Conservation (phyloP, 257 asterid genomes). For the Penstemon barbatus region DNA sequence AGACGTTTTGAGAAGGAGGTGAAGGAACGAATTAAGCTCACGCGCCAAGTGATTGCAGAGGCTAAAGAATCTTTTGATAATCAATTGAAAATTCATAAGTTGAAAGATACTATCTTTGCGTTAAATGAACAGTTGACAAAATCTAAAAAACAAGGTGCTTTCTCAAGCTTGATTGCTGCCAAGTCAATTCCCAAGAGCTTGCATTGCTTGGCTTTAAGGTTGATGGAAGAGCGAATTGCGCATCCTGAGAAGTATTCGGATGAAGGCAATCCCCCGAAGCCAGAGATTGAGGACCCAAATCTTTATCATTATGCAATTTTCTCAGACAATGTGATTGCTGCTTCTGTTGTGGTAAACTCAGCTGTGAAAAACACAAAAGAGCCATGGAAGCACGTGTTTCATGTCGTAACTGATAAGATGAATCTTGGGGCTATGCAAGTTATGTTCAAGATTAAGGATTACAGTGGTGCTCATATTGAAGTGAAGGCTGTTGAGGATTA, state of each 20-base stretch:
- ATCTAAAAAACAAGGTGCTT: conserved; percentile 53
- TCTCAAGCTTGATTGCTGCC: conserved; percentile 57
- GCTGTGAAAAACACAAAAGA: conserved; percentile 50
- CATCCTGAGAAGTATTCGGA: conserved; percentile 41
- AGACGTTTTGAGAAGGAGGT: conserved; percentile 51
- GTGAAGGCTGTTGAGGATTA: conserved; percentile 50
- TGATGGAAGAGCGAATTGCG: conserved; percentile 50
- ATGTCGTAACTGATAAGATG: conserved; percentile 58
- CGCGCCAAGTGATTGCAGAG: conserved; percentile 43
- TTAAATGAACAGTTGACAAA: conserved; percentile 50
- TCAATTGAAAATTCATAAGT: conserved; percentile 53
- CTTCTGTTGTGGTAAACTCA: conserved; percentile 59
- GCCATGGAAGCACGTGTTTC: conserved; percentile 58
- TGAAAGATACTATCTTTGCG: conserved; percentile 49
- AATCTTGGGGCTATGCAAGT: conserved; percentile 66
- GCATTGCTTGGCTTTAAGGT: conserved; percentile 51
- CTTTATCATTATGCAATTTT: conserved; percentile 58
- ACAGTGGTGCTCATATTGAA: conserved; percentile 45
- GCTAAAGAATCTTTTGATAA: conserved; percentile 55
- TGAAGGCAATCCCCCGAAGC: conserved; percentile 43
- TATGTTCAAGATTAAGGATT: conserved; percentile 48
- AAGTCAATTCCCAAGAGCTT: conserved; percentile 57
- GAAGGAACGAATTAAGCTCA: conserved; percentile 49
- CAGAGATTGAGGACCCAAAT: conserved; percentile 48
- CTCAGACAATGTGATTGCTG: conserved; percentile 56